Evolutionary conservation across 768 basidiomycete species (phyloP), one percentile per base, ranked within the genome.

Genomic region (Mycena floridula): DNA sequence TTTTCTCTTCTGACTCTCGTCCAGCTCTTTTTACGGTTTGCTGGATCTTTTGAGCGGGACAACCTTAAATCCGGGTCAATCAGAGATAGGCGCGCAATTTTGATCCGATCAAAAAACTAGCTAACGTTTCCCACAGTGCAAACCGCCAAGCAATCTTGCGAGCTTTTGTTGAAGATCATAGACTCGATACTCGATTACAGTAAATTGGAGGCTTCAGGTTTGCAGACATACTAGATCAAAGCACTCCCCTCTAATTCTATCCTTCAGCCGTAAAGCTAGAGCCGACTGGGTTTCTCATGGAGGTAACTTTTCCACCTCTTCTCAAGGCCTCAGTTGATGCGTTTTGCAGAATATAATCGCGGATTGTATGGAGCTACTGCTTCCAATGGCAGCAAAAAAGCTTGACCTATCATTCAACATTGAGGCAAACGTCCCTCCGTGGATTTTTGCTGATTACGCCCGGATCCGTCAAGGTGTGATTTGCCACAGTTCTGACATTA

Each of bases 181-280:
- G 82, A 86, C 58, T 83, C 81, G 2, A 84, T 88, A 40, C 60
- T 88, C 50, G 85, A 88, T 55, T 87, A 86, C 61, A 85, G 82
- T 61, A 88, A 88, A 57, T 64, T 86, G 2, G 85, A 88, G 57
- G 85, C 84, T 16, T 85, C 81, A 39, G 81, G 82, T 77, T 48
- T 6, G 25, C 15, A 40, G 18, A 4, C 6, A n/a, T n/a, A n/a
- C n/a, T n/a, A n/a, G n/a, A n/a, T 41, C 25, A 15, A 16, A 25
- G 22, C 26, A 6, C 15, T 25, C 44, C 42, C 12, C 40, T 53
- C 39, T 44, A 55, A 25, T 57, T 21, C 2, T 26, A 7, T 8
- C 21, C 27, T 37, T 3, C 49, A 83, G 83, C 84, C 18, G 68
- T 86, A 18, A 88, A 86, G 59, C 57, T 88, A 35, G 83, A 86